A percentile compares a stretch with the other conserved stretches of the same genome.
Evolutionary conservation across 345 rosid species (phyloP).

Genomic region (Eucalyptus pumila): DNA sequence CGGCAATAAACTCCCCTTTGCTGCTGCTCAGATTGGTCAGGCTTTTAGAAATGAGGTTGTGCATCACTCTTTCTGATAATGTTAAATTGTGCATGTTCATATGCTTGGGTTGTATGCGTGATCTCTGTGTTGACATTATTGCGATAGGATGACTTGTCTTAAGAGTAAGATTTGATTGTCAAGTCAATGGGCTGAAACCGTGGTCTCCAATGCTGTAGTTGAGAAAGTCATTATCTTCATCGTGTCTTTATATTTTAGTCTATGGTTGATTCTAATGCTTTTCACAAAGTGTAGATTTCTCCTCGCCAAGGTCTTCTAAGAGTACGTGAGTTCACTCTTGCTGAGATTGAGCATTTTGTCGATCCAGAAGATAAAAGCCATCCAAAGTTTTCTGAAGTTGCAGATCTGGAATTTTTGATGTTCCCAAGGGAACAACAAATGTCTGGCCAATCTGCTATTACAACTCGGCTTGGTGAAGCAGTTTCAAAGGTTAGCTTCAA

Average conservation of each 20-base stretch:
- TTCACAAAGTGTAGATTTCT: conserved; percentile 42
- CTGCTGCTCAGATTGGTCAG: conserved; percentile 98
- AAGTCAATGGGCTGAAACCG: neutral
- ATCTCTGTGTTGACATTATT: neutral
- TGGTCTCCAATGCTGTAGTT: neutral
- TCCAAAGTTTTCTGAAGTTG: conserved; percentile 64
- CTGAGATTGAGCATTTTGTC: conserved; percentile 95
- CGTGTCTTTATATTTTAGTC: neutral
- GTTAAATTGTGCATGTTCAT: neutral
- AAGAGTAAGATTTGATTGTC: neutral
- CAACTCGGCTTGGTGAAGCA: conserved; percentile 53
- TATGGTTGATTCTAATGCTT: neutral
- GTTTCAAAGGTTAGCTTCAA: conserved; percentile 50
- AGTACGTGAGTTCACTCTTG: conserved; percentile 91
- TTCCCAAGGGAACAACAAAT: conserved; percentile 83
- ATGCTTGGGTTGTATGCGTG: neutral
- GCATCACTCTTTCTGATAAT: neutral
- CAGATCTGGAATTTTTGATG: conserved; percentile 67
- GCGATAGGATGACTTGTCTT: neutral
- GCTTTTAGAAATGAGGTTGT: conserved; percentile 94
- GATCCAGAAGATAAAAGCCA: conserved; percentile 97
- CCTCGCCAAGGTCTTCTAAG: conserved; percentile 98
- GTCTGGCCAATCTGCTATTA: conserved; percentile 75
- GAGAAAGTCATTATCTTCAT: neutral
- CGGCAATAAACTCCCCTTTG: conserved; percentile 90